phyloP scores from a whole-genome alignment of 2,329 filamentous ascomycete species.

The Paraconiothyrium brasiliense region DNA sequence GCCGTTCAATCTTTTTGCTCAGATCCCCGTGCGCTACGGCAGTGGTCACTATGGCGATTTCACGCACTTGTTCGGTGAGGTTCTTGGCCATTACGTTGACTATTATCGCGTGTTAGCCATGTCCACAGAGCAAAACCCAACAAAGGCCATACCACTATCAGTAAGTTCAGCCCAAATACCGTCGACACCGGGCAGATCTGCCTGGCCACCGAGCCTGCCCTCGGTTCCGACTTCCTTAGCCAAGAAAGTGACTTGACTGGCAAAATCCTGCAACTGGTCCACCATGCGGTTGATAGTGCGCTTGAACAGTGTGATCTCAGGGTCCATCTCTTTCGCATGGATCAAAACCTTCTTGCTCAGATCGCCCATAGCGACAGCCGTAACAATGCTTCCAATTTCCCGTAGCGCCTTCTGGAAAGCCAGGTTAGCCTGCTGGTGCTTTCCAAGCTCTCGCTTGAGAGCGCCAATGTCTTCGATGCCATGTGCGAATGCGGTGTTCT shows the following conservation, averaged over 20 bases:
- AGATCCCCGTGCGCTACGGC: conserved; percentile 94
- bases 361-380: conserved; percentile 93
- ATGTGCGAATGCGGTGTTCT: conserved; percentile 81
- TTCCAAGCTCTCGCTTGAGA: conserved; percentile 91
- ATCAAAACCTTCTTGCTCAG: conserved; percentile 97
- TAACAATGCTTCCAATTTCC: conserved; percentile 97
- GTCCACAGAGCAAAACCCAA: conserved; percentile 26
- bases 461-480: conserved; percentile 86
- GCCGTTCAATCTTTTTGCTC: conserved; percentile 94
- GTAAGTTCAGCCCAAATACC: conserved; percentile 98
- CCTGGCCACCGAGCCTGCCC: conserved; percentile 91
- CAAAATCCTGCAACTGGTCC: conserved; percentile 96
- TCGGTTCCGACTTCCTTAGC: conserved; percentile 97
- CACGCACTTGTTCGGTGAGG: conserved; percentile 94
- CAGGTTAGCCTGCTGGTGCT: conserved; percentile 97
- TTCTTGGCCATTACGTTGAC: conserved; percentile 99
- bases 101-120: conserved; percentile 42
- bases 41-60: conserved; percentile 96
- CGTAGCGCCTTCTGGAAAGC: conserved; percentile 97
- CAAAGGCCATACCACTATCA: conserved; percentile 57
- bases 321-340: conserved; percentile 95
- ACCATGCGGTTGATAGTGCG: conserved; percentile 99
- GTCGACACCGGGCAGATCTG: conserved; percentile 90
- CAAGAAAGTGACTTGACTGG: conserved; percentile 92
- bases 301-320: conserved; percentile 97